Base-by-base conservation (phyloP, 176 grass and related monocot genomes). In the Triticum monococcum region DNA sequence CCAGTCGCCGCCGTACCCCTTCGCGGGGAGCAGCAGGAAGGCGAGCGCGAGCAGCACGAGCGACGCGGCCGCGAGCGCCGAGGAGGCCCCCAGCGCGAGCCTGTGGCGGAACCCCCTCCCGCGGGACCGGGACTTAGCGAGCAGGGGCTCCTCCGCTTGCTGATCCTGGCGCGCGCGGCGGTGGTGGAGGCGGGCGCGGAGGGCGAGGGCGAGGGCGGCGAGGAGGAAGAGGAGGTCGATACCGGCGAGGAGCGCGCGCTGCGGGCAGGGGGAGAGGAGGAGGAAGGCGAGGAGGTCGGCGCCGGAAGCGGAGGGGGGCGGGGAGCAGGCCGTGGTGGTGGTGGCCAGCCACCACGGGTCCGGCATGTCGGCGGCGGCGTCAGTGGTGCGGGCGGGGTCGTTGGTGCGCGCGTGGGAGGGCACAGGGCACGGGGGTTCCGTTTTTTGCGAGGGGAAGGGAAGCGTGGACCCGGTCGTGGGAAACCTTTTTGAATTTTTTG, bases 331-430 rank as follows among this genome's bases (percentile, higher is more conserved):
- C 12, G 84, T 66, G 89, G 84, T 79, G 84, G 84, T 66, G 89
- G 84, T 79, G 84, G 80, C 6, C 4, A 79, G 66, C 89, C 89
- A 90, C 80, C 89, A 87, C 45, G 84, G 84, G n/a, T n/a, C n/a
- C n/a, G n/a, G n/a, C n/a, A n/a, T n/a, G n/a, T n/a, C n/a, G n/a
- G 23, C 2, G 24, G 30, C 9, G 40, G 66, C 0, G 31, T 28
- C 9, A 25, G 25, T 18, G 14, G 64, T 60, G 16, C 7, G 16
- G 48, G 46, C 43, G 48, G 14, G 48, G 48, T 52, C 5, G 48
- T 17, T 17, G 66, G 28, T 4, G 28, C 1, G 31, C 8, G 67
- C 24, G 12, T 56, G 80, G 1, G 7, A 3, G 14, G 9, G 40
- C 38, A 41, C 37, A 5, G 33, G 23, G 57, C 20, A n/a, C 62